phyloP scores from a whole-genome alignment of 495 filamentous ascomycete species.

The Penicillium canariense region DNA sequence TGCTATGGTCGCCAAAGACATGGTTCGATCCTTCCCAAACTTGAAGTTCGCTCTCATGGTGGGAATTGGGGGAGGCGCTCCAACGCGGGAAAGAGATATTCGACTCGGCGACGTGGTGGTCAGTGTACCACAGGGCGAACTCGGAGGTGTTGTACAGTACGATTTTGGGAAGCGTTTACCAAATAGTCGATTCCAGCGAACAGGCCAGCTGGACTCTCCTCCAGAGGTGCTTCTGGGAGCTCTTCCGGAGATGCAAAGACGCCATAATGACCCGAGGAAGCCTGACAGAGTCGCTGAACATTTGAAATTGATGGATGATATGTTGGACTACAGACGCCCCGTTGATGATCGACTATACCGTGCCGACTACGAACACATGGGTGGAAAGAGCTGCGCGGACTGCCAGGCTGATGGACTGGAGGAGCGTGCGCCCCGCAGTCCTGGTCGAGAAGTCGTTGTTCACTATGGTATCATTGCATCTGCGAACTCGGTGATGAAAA shows the following conservation, averaged over 20 bases:
- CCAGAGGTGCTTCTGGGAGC: not conserved
- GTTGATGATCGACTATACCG: not conserved
- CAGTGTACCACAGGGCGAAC: conserved; percentile 4
- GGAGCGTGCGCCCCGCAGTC: not conserved
- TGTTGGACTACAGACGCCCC: not conserved
- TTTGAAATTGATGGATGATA: not conserved
- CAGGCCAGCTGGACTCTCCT: not conserved
- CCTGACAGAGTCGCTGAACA: not conserved
- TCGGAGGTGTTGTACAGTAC: not conserved
- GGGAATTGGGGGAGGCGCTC: conserved; percentile 17
- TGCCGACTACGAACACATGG: not conserved
- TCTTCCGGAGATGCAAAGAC: not conserved
- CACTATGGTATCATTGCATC: conserved; percentile 19
- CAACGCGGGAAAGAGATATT: not conserved
- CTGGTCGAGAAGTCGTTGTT: not conserved
- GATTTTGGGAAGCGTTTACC: not conserved
- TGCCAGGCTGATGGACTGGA: not conserved
- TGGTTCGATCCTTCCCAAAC: conserved; percentile 8
- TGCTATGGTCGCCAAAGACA: not conserved
- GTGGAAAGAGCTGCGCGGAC: not conserved
- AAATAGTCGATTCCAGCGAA: not conserved
- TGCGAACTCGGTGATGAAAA: conserved; percentile 14
- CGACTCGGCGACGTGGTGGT: conserved; percentile 15
- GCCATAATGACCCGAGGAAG: not conserved
- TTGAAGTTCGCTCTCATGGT: conserved; percentile 25